Base-by-base conservation (phyloP, 2,329 filamentous ascomycete species). In the Ophiocordyceps polyrhachis-furcata region DNA sequence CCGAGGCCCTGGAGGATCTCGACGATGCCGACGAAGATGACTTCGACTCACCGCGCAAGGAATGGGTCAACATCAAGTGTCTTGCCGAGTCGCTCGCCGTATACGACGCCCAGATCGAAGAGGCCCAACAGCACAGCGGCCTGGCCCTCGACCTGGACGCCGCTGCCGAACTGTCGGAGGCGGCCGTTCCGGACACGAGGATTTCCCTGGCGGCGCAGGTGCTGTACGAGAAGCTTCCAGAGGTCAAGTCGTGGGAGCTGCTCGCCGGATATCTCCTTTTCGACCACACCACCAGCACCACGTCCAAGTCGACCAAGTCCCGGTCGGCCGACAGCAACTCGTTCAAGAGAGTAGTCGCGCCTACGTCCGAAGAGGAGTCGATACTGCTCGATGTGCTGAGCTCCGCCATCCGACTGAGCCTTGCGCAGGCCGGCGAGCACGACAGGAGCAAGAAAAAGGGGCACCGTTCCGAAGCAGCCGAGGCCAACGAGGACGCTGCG, bases 21-120 rank as follows among this genome's bases (percentile, higher is more conserved):
- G 75, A 78, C 9, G 75, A 75, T 1, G 71, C 74, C 35, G 74
- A 83, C n/a, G 79, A 82, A 15, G 81, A 87, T 13, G 81, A 88
- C 50, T 83, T 78, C 49, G 79, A 83, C 44, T 76, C 77, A 2
- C 84, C 88, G 2, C 79, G 83, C 48, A 69, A 78, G 41, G 81
- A 83, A 49, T 98, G 91, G 91, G 75, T 96, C 53, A 86, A 84
- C 56, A 76, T 93, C 57, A 98, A 96, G 63, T 89, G 83, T 51
- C 69, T 98, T 14, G 84, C 83, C 3, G 86, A 94, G 59, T 81
- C 83, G 12, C 69, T 98, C 23, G 74, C 83, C 29, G 74, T 76
- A 11, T 96, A 95, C 55, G 86, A 95, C 56, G 68, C 73, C 6
- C 79, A 84, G 52, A 68, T 79, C 40, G 69, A 74, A 43, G 71